phyloP scores from a whole-genome alignment of 164 flowering plant species.

The Protea cynaroides region DNA sequence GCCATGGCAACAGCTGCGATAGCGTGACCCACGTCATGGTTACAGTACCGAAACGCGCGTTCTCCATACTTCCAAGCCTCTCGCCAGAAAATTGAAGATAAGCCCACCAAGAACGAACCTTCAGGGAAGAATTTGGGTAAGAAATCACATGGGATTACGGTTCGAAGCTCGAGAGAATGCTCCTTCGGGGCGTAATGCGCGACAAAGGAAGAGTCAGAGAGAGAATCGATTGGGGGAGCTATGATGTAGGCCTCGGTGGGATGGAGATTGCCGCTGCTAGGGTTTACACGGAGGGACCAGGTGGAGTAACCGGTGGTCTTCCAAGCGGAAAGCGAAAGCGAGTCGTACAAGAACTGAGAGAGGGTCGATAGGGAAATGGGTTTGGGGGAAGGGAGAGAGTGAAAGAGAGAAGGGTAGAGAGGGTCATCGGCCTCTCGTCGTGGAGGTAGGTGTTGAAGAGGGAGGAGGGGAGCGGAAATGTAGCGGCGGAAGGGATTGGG shows the following conservation, averaged over 20 bases:
- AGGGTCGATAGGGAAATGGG: conserved; percentile 52
- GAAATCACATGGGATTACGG: conserved; percentile 35
- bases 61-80: conserved; percentile 98
- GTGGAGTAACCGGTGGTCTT: conserved; percentile 73
- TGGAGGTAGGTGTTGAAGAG: conserved; percentile 54
- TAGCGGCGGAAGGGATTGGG: conserved; percentile 95
- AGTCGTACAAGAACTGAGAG: conserved; percentile 70
- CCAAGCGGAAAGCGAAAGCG: conserved; percentile 92
- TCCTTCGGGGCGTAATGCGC: conserved; percentile 90
- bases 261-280: conserved; percentile 85
- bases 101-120: conserved; percentile 58
- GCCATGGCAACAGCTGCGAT: conserved; percentile 79
- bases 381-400: conserved; percentile 45
- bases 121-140: conserved; percentile 38
- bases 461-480: conserved; percentile 51
- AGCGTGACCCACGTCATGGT: conserved; percentile 93
- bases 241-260: conserved; percentile 88
- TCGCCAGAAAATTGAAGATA: conserved; percentile 88
- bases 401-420: conserved; percentile 49
- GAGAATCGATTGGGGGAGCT: conserved; percentile 45
- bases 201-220: conserved; percentile 50
- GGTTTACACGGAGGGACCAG: conserved; percentile 93
- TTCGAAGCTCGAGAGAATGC: conserved; percentile 66
- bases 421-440: conserved; percentile 20
- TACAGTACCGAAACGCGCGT: conserved; percentile 86